Conservation (phyloP, 1,284 basidiomycete species). For the Boletus subluridellus region DNA sequence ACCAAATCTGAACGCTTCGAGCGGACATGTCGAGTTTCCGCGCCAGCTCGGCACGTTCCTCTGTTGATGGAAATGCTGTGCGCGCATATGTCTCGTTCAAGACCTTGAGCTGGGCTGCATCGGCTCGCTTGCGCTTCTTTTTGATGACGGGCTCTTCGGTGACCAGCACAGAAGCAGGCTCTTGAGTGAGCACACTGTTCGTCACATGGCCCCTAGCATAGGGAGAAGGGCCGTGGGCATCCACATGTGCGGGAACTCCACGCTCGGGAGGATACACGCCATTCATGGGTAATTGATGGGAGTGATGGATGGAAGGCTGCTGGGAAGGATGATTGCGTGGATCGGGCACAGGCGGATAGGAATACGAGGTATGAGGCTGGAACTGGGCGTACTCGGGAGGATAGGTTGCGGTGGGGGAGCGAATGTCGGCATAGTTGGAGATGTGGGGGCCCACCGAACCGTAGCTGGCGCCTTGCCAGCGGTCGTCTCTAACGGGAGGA, state of each 20-base stretch:
- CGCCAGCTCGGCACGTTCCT: slow-evolving; percentile 73
- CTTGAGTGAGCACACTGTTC: slow-evolving; percentile 34
- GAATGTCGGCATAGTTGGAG: slow-evolving; percentile 41
- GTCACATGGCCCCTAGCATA: slow-evolving; percentile 40
- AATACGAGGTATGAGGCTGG: slow-evolving; percentile 34
- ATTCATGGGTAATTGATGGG: slow-evolving; percentile 30
- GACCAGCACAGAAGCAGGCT: slow-evolving; percentile 33
- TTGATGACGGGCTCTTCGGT: slow-evolving; percentile 65
- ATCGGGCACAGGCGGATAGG: slow-evolving; percentile 37
- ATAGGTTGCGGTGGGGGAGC: slow-evolving; percentile 57
- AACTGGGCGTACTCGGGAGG: slow-evolving; percentile 44
- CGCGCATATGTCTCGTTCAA: slow-evolving; percentile 75
- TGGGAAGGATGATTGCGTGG: slow-evolving; percentile 29
- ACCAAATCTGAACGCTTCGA: slow-evolving; percentile 83
- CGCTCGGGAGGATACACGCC: slow-evolving; percentile 29
- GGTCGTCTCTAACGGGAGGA: slow-evolving; percentile 37
- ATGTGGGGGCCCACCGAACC: slow-evolving; percentile 36
- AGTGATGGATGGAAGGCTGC: slow-evolving; percentile 27
- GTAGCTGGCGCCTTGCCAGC: slow-evolving; percentile 44
- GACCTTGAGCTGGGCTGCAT: slow-evolving; percentile 71
- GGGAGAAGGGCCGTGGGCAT: slow-evolving; percentile 39
- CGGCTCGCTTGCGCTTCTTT: slow-evolving; percentile 82
- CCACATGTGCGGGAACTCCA: slow-evolving; percentile 33
- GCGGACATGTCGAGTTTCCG: slow-evolving; percentile 77
- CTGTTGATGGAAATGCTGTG: slow-evolving; percentile 80